Evolutionary conservation across 1,284 basidiomycete genomes (phyloP).

Genomic region (Meira miltonrushii): DNA sequence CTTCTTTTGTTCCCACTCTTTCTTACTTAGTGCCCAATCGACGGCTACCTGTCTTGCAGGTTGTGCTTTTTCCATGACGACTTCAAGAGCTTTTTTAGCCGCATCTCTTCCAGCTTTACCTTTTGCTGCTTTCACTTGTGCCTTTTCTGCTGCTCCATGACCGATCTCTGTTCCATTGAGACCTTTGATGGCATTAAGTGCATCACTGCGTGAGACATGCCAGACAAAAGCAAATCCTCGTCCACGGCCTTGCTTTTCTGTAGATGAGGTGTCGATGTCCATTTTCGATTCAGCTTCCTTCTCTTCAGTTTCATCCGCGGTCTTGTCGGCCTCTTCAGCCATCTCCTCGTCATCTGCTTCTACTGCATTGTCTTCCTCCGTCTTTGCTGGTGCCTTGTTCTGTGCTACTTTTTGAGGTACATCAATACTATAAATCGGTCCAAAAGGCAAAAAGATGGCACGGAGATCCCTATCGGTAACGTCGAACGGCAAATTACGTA

Average conservation of each 20-base stretch:
- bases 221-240: conserved; percentile 95
- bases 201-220: conserved; percentile 81
- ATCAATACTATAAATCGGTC: conserved; percentile 78
- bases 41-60: conserved; percentile 75
- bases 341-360: conserved; percentile 53
- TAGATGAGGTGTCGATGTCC: conserved; percentile 49
- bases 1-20: conserved; percentile 71
- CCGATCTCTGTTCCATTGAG: conserved; percentile 73
- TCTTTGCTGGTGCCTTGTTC: neutral
- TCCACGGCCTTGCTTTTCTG: conserved; percentile 53
- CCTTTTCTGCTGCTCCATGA: conserved; percentile 65
- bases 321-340: conserved; percentile 26
- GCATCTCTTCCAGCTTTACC: conserved; percentile 67
- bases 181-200: conserved; percentile 73
- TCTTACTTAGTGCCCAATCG: conserved; percentile 93
- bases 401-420: conserved; percentile 59
- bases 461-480: conserved; percentile 72
- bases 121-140: conserved; percentile 60
- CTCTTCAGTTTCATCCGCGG: conserved; percentile 15
- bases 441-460: conserved; percentile 79
- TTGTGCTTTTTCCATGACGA: conserved; percentile 29
- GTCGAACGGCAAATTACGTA: conserved; percentile 78
- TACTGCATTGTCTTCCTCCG: conserved; percentile 7
- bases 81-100: conserved; percentile 56
- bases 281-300: conserved; percentile 18